Percentiles rank a stretch among this genome's conserved stretches.
phyloP scores from a whole-genome alignment of 306 rosid genomes.

The Vigna unguiculata region DNA sequence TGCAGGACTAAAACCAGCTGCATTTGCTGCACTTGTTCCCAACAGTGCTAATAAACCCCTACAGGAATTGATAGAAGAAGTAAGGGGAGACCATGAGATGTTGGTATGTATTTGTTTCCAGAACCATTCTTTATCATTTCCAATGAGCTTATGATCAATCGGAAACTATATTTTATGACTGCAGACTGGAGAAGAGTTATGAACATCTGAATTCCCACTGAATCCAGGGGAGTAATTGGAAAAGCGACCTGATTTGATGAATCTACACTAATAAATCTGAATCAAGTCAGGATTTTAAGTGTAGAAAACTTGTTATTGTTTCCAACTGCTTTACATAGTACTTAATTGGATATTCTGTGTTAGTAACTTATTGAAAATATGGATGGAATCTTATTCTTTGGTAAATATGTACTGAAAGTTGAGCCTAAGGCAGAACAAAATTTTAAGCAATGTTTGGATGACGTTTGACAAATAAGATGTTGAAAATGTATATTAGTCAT shows the following conservation, averaged over 20 bases:
- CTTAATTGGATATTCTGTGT: background rate
- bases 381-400: background rate
- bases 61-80: constrained; percentile 78
- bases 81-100: constrained; percentile 85
- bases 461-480: background rate
- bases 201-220: constrained; percentile 14
- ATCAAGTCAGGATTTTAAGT: constrained; percentile 13
- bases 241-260: background rate
- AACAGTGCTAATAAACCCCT: constrained; percentile 82
- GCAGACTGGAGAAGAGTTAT: constrained; percentile 59
- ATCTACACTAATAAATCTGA: background rate
- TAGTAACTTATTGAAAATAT: background rate
- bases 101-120: constrained; percentile 57
- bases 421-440: background rate
- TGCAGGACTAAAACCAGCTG: constrained; percentile 85
- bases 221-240: background rate
- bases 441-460: background rate
- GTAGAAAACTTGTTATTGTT: constrained; percentile 1
- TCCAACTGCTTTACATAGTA: background rate
- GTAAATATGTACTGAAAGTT: background rate
- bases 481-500: background rate
- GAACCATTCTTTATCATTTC: constrained; percentile 1
- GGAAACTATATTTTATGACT: constrained; percentile 5
- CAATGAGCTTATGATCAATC: constrained; percentile 28
- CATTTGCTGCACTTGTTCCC: constrained; percentile 95